These are phyloP conservation scores for Cyclanthera cordifolia DNA, from an alignment of 306 rosid genomes.

Conservation along the genomic window DNA sequence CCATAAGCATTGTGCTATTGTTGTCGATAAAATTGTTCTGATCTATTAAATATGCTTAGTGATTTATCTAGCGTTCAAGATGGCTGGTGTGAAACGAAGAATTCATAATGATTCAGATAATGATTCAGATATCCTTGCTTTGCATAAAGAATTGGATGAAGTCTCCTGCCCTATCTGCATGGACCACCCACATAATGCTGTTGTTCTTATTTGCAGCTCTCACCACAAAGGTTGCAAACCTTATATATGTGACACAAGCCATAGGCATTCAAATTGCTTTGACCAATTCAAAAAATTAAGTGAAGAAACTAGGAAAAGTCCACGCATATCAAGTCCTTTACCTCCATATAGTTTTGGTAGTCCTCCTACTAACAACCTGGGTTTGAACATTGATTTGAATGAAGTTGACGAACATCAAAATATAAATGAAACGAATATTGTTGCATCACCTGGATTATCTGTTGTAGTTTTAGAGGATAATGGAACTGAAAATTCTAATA, in stretches of 20 bases:
- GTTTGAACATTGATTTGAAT: slow-evolving; percentile 46
- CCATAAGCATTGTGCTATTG: slow-evolving; percentile 11
- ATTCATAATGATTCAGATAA: slow-evolving; percentile 83
- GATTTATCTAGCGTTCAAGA: slow-evolving; percentile 79
- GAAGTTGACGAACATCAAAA: slow-evolving; percentile 45
- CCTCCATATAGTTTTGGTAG: slow-evolving; percentile 45
- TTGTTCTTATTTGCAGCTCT: slow-evolving; percentile 92
- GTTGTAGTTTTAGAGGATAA: slow-evolving; percentile 44
- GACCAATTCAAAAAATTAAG: slow-evolving; percentile 82
- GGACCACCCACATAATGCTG: slow-evolving; percentile 99
- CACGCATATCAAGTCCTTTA: slow-evolving; percentile 55
- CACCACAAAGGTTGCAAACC: slow-evolving; percentile 96
- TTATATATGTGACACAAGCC: slow-evolving; percentile 89
- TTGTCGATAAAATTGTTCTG: slow-evolving; percentile 33
- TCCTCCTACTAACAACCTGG: slow-evolving; percentile 44
- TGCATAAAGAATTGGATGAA: slow-evolving; percentile 97
- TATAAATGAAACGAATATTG: slow-evolving; percentile 54
- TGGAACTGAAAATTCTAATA: slow-evolving; percentile 53
- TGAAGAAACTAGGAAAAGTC: slow-evolving; percentile 44
- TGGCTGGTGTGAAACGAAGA: slow-evolving; percentile 98
- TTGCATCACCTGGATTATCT: slow-evolving; percentile 51
- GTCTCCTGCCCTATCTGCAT: slow-evolving; percentile 97
- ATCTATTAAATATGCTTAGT: slow-evolving; percentile 68
- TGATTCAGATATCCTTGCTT: slow-evolving; percentile 78
- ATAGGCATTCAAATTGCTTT: slow-evolving; percentile 94